Conservation (phyloP, 805 yeast species). For the Yamadazyma kitorensis region DNA sequence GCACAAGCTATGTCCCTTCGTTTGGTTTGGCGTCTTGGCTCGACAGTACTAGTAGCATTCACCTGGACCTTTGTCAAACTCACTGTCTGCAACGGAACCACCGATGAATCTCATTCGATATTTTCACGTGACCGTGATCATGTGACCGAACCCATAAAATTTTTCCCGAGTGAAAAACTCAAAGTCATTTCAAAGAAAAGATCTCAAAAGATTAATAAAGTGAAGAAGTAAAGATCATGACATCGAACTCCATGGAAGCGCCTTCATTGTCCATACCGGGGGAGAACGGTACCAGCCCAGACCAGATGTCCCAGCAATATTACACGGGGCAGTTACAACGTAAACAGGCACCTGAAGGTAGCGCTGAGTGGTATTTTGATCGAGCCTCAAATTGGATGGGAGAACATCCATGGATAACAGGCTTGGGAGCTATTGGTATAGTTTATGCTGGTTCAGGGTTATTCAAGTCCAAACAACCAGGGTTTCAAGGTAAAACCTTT, state of each 20-base stretch:
- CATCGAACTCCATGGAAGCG: constrained; percentile 38
- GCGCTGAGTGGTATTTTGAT: constrained; percentile 65
- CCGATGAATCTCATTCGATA: too few relatives aligned
- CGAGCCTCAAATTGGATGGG: constrained; percentile 57
- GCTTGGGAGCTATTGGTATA: constrained; percentile 63
- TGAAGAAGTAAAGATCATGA: too few relatives aligned
- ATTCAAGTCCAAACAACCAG: constrained; percentile 66
- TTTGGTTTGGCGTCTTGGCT: too few relatives aligned
- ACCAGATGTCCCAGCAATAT: constrained; percentile 19
- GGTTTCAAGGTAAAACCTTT: constrained; percentile 63
- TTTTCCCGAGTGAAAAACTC: too few relatives aligned
- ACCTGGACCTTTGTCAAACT: too few relatives aligned
- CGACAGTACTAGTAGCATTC: too few relatives aligned
- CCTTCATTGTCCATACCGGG: constrained; percentile 60
- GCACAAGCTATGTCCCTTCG: too few relatives aligned
- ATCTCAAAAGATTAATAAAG: too few relatives aligned
- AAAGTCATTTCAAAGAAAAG: too few relatives aligned
- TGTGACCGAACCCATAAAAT: background rate
- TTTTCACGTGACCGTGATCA: background rate
- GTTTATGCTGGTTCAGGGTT: constrained; percentile 66
- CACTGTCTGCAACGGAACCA: too few relatives aligned
- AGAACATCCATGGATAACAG: constrained; percentile 73
- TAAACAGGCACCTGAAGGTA: constrained; percentile 41
- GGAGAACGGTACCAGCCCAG: constrained; percentile 23
- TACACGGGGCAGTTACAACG: constrained; percentile 41